Conservation (phyloP, 1,284 basidiomycete species). For the Trichosporon asahii region DNA sequence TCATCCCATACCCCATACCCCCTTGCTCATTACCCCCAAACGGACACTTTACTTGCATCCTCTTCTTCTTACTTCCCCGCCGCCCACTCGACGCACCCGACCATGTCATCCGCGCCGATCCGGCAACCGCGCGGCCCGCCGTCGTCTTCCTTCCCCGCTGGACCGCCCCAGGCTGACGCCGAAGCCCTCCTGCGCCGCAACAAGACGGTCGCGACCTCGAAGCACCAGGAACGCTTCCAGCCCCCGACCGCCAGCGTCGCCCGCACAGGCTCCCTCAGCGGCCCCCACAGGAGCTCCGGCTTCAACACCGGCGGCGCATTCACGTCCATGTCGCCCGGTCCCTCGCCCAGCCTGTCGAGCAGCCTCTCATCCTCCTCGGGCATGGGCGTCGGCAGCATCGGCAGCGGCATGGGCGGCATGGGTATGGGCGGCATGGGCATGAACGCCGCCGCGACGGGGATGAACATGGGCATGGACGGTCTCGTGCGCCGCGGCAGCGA, state of each 20-base stretch:
- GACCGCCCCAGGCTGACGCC: slow-evolving; percentile 38
- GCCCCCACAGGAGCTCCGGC: slow-evolving; percentile 14
- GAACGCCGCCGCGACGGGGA: not conserved
- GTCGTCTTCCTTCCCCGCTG: slow-evolving; percentile 23
- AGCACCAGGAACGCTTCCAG: slow-evolving; percentile 22
- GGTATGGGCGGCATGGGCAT: slow-evolving; percentile 11
- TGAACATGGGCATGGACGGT: slow-evolving; percentile 7
- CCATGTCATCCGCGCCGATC: slow-evolving; percentile 39
- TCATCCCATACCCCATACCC: not conserved
- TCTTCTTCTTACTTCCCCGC: not conserved
- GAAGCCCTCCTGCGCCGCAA: slow-evolving; percentile 35
- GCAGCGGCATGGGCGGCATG: not conserved
- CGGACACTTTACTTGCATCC: not conserved
- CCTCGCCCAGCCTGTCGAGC: slow-evolving; percentile 2
- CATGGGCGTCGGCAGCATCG: not conserved
- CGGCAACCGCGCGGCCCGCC: slow-evolving; percentile 47
- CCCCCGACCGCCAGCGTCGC: not conserved
- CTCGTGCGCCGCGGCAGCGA: slow-evolving; percentile 28
- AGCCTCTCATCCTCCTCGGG: slow-evolving; percentile 18
- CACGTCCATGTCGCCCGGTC: not conserved
- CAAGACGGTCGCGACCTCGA: slow-evolving; percentile 38
- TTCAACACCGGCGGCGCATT: not conserved
- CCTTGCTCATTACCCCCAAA: not conserved
- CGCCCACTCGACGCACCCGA: not conserved
- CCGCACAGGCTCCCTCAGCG: slow-evolving; percentile 14